Percentiles rank a stretch among this genome's conserved stretches.
These are phyloP conservation scores for Aspergillus sp. DNA, from an alignment of 2,329 filamentous ascomycete genomes.

Conservation along the genomic window DNA sequence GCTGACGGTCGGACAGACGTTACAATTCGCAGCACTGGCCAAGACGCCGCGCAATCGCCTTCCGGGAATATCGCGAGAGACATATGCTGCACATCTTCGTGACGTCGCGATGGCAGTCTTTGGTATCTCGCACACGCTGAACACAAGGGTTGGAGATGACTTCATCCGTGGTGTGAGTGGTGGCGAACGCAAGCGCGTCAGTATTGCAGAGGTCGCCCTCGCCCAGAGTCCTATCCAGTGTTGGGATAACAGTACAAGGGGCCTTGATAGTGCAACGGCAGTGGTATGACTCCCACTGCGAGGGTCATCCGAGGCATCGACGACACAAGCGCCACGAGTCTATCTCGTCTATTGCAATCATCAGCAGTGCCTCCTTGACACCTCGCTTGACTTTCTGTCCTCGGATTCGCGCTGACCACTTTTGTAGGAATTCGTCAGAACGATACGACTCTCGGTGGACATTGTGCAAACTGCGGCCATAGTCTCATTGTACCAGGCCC, in stretches of 20 bases:
- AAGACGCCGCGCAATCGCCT: conserved; percentile 12
- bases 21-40: conserved; percentile 19
- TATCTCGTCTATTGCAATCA: not conserved
- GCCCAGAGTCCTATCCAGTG: not conserved
- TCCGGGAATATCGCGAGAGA: not conserved
- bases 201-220: not conserved
- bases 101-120: conserved; percentile 22
- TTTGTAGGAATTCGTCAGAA: not conserved
- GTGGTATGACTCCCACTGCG: not conserved
- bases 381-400: not conserved
- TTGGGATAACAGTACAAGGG: conserved; percentile 11
- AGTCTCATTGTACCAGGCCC: conserved; percentile 7
- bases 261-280: conserved; percentile 6
- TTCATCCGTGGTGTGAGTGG: conserved; percentile 1
- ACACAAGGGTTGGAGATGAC: conserved; percentile 16
- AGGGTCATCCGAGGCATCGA: not conserved
- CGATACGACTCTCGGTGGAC: not conserved
- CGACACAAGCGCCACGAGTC: not conserved
- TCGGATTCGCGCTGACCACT: not conserved
- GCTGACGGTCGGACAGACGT: conserved; percentile 15
- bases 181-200: conserved; percentile 7
- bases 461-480: not conserved
- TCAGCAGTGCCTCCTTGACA: not conserved
- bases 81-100: conserved; percentile 13
- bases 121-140: conserved; percentile 13